Evolutionary conservation across 345 rosid genomes (phyloP).

Genomic region (Moricandia moricandioides): DNA sequence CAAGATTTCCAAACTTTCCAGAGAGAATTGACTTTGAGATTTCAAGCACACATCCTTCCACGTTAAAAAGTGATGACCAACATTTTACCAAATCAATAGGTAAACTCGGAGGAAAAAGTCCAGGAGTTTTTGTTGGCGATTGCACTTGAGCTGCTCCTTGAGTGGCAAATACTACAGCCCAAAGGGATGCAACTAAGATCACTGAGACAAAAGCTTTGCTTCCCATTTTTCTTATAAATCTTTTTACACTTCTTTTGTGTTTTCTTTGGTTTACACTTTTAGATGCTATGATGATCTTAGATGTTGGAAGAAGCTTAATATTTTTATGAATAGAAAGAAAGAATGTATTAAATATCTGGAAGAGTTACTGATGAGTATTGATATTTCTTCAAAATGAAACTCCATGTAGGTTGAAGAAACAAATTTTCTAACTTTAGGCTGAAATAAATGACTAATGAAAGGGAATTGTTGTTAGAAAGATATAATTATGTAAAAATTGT

Average conservation of each 20-base stretch:
- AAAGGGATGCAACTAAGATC: neutral
- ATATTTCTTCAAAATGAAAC: no score
- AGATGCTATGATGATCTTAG: neutral
- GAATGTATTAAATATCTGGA: neutral
- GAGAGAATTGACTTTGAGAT: no score
- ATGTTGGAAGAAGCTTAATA: neutral
- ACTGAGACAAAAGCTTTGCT: neutral
- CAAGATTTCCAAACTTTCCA: no score
- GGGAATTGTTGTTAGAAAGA: neutral
- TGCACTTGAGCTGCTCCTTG: neutral
- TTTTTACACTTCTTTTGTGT: neutral
- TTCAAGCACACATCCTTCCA: no score
- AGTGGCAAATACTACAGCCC: neutral
- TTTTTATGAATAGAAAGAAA: neutral
- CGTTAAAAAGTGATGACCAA: no score
- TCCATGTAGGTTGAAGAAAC: neutral
- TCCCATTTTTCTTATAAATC: neutral
- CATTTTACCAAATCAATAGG: no score
- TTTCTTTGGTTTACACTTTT: neutral
- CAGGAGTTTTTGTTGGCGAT: neutral
- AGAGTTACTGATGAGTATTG: neutral
- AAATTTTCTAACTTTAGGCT: neutral
- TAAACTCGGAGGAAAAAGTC: neutral
- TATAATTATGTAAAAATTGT: neutral
- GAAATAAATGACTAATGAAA: neutral